Evolutionary conservation across 352 stramenopile genomes (phyloP).

Genomic region (Pythium sp.): DNA sequence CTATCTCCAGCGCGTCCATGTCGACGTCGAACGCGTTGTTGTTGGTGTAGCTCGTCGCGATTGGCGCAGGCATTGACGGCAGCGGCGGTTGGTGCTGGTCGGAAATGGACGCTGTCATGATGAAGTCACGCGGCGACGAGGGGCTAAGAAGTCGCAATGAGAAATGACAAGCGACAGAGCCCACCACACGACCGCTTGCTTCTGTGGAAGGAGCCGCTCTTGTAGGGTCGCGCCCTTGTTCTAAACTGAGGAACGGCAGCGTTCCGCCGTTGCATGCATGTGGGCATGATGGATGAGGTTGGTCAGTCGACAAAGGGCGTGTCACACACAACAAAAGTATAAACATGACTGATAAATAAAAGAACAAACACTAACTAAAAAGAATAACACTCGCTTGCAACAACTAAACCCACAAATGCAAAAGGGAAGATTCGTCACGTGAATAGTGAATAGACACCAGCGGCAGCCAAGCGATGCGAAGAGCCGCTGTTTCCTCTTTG

Average conservation of each 20-base stretch:
- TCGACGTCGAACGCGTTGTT: neutral
- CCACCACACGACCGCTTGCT: neutral
- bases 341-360: no score
- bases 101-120: slow-evolving; percentile 2
- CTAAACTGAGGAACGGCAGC: slow-evolving; percentile 9
- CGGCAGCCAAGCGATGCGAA: no score
- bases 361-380: no score
- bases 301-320: no score
- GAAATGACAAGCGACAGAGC: neutral
- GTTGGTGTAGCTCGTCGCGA: neutral
- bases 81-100: slow-evolving; percentile 1
- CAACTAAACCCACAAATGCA: no score
- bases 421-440: no score
- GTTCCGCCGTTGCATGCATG: slow-evolving; percentile 16
- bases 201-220: neutral
- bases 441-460: no score
- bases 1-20: slow-evolving; percentile 13
- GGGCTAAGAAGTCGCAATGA: neutral
- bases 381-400: no score
- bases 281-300: no score
- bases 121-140: neutral
- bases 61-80: neutral
- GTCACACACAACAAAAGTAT: no score
- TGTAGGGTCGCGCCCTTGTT: neutral
- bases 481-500: no score